Conservation (phyloP, 371 early-diverging fungal genomes). For the Sporodiniella umbellata region DNA sequence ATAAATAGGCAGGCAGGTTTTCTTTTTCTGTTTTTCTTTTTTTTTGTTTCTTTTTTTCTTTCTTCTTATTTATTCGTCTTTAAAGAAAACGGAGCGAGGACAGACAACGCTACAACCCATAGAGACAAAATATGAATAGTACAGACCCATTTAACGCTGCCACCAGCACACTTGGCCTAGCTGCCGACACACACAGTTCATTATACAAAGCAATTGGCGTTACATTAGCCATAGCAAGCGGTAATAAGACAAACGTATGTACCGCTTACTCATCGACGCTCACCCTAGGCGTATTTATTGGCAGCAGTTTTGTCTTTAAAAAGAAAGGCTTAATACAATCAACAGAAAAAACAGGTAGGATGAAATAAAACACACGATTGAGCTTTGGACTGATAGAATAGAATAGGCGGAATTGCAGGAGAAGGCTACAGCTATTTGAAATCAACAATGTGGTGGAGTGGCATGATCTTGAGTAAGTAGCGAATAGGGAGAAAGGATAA, state of each 20-base stretch:
- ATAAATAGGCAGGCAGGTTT: neutral
- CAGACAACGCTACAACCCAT: too few relatives aligned
- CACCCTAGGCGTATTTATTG: slow-evolving; percentile 77
- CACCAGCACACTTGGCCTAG: neutral
- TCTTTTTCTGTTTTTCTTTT: neutral
- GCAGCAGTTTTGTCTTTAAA: slow-evolving; percentile 87
- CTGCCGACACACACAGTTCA: slow-evolving; percentile 13
- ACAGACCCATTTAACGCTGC: slow-evolving; percentile 9
- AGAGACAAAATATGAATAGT: slow-evolving; percentile 1
- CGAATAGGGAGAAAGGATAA: neutral
- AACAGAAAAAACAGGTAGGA: slow-evolving; percentile 52
- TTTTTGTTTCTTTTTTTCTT: neutral
- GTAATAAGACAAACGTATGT: too few relatives aligned
- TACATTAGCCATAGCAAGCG: slow-evolving; percentile 74
- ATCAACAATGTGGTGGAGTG: slow-evolving; percentile 93
- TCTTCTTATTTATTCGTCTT: neutral
- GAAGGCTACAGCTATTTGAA: slow-evolving; percentile 83
- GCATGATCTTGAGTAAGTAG: slow-evolving; percentile 73
- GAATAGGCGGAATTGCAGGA: slow-evolving; percentile 55
- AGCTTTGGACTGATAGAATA: slow-evolving; percentile 1
- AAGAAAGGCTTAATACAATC: slow-evolving; percentile 88
- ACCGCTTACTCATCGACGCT: too few relatives aligned
- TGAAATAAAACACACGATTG: neutral
- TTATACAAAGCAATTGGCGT: slow-evolving; percentile 83
- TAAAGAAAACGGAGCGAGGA: neutral